These are phyloP conservation scores for Komagataella populi DNA, from an alignment of 805 yeast genomes.

Conservation along the genomic window DNA sequence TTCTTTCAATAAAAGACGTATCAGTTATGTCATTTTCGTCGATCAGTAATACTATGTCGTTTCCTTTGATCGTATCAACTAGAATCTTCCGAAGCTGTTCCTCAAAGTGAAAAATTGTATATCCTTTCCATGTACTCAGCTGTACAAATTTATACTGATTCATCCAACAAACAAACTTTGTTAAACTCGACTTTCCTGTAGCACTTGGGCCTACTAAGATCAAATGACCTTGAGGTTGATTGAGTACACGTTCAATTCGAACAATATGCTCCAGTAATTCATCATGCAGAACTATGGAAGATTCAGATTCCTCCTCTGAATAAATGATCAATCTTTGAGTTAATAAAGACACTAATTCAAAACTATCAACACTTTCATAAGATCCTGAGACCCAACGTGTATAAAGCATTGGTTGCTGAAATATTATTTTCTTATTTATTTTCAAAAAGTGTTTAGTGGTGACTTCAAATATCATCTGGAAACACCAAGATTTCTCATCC, in stretches of 20 bases:
- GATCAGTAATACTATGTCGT: constrained; percentile 54
- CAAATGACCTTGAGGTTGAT: constrained; percentile 83
- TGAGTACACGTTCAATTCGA: constrained; percentile 67
- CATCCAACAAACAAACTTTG: constrained; percentile 84
- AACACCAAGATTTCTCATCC: constrained; percentile 37
- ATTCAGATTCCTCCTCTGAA: constrained; percentile 65
- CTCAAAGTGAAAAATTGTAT: constrained; percentile 54
- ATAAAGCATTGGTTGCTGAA: constrained; percentile 43
- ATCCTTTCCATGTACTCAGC: constrained; percentile 41
- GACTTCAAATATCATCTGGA: constrained; percentile 17
- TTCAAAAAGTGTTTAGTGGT: constrained; percentile 32
- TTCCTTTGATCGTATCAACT: constrained; percentile 37
- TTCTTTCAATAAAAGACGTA: constrained; percentile 72
- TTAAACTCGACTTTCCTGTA: constrained; percentile 66
- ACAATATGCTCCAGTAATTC: constrained; percentile 64
- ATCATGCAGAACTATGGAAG: constrained; percentile 47
- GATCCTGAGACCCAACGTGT: constrained; percentile 63
- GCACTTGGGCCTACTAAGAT: constrained; percentile 75
- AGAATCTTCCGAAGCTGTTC: constrained; percentile 41
- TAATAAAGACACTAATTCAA: constrained; percentile 39
- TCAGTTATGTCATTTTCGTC: constrained; percentile 74
- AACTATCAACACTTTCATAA: constrained; percentile 40
- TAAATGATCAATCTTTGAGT: constrained; percentile 53
- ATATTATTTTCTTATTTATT: constrained; percentile 18
- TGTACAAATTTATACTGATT: constrained; percentile 57